phyloP scores from a whole-genome alignment of 1,139 yeast genomes.

The Blastobotrys raffinosifermentans region DNA sequence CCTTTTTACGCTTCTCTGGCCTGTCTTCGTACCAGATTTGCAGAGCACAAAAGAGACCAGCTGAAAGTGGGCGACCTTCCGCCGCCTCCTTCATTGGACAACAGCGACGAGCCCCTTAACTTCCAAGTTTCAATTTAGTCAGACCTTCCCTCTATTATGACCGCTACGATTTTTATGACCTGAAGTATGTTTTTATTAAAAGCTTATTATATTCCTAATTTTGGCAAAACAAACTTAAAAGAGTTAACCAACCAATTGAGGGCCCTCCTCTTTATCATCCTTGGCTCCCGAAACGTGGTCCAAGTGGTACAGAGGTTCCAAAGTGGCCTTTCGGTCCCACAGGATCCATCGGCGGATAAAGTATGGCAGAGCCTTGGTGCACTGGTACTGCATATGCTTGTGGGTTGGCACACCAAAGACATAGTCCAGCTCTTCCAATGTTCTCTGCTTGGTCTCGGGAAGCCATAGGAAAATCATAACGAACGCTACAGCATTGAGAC shows the following conservation, averaged over 20 bases:
- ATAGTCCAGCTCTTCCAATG: constrained; percentile 16
- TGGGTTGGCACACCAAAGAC: constrained; percentile 15
- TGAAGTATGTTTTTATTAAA: too few relatives aligned
- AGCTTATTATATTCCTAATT: too few relatives aligned
- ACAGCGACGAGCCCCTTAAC: too few relatives aligned
- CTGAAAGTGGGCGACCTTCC: constrained; percentile 6
- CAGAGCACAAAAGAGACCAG: constrained; percentile 6
- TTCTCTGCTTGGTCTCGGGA: constrained; percentile 21
- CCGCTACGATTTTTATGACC: too few relatives aligned
- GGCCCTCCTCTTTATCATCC: neutral
- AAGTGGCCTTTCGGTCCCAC: constrained; percentile 10
- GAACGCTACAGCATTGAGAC: constrained; percentile 16
- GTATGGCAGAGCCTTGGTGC: constrained; percentile 17
- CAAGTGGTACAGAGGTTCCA: constrained; percentile 16
- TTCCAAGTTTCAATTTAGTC: too few relatives aligned
- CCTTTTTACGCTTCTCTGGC: constrained; percentile 9
- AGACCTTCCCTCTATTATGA: too few relatives aligned
- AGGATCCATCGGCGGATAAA: constrained; percentile 16
- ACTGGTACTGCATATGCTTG: constrained; percentile 17
- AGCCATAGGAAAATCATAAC: constrained; percentile 20
- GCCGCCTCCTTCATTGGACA: constrained; percentile 9
- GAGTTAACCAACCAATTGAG: neutral
- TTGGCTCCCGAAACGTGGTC: constrained; percentile 5
- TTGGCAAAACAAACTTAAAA: too few relatives aligned
- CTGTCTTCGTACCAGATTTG: constrained; percentile 9